Conservation (phyloP, 805 yeast species). For the Yamadazyma paraphyllophila region DNA sequence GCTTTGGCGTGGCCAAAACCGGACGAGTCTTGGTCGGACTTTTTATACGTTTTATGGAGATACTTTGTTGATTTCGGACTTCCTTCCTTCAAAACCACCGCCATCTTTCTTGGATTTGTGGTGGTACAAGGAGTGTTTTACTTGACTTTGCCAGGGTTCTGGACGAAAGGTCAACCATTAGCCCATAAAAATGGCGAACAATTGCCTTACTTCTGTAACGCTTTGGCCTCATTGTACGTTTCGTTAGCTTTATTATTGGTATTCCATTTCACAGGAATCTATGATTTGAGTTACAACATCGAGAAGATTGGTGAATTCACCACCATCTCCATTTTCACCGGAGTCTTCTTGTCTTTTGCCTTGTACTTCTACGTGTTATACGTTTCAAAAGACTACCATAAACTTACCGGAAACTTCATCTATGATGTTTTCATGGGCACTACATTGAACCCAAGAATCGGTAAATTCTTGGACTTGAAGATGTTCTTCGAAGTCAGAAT, state of each 20-base stretch:
- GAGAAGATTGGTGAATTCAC: conserved; percentile 88
- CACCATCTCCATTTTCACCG: conserved; percentile 85
- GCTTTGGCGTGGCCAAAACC: conserved; percentile 63
- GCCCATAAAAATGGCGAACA: conserved; percentile 76
- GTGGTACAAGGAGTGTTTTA: conserved; percentile 69
- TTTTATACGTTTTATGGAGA: conserved; percentile 40
- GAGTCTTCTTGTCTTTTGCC: conserved; percentile 63
- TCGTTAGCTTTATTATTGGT: conserved; percentile 55
- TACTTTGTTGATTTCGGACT: conserved; percentile 51
- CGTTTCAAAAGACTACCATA: conserved; percentile 73
- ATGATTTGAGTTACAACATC: conserved; percentile 70
- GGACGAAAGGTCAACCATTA: conserved; percentile 94
- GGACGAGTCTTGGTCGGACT: conserved; percentile 54
- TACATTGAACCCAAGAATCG: conserved; percentile 92
- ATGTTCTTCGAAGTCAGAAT: conserved; percentile 97
- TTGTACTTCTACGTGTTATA: conserved; percentile 67
- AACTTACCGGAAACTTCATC: conserved; percentile 87
- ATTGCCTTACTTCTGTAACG: conserved; percentile 91
- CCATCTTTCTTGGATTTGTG: conserved; percentile 69
- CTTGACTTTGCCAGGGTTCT: conserved; percentile 84
- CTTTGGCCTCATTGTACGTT: conserved; percentile 78
- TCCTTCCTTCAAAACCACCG: conserved; percentile 63
- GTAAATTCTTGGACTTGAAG: conserved; percentile 80
- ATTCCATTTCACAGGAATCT: conserved; percentile 72
- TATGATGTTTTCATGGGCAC: conserved; percentile 98